Evolutionary conservation across 306 rosid species (phyloP).

Genomic region (Cucumis cinereus): DNA sequence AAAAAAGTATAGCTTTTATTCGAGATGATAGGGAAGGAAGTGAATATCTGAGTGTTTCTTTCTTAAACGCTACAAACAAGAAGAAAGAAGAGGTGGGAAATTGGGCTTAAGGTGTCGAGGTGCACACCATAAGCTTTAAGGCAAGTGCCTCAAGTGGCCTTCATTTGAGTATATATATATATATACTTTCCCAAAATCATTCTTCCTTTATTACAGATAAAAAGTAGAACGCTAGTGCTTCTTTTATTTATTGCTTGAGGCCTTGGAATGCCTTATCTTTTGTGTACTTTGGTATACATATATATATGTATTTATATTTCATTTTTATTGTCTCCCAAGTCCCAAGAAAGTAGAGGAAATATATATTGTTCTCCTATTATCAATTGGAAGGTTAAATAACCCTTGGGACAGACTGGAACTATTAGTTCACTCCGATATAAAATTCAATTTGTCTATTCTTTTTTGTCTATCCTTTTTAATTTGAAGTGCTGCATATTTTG

Average conservation of each 20-base stretch:
- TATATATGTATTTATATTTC: neutral
- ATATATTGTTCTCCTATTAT: neutral
- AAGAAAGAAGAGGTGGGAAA: too few relatives aligned
- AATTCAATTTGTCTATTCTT: neutral
- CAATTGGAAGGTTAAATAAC: neutral
- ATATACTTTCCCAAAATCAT: too few relatives aligned
- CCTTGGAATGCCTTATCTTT: neutral
- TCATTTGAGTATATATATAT: too few relatives aligned
- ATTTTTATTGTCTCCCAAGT: neutral
- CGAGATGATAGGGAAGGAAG: too few relatives aligned
- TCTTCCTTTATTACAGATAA: neutral
- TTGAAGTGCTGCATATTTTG: neutral
- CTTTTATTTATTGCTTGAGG: neutral
- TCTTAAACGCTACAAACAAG: too few relatives aligned
- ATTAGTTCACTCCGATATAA: neutral
- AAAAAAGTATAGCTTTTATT: too few relatives aligned
- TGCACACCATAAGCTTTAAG: too few relatives aligned
- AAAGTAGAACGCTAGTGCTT: neutral
- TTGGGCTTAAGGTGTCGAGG: too few relatives aligned
- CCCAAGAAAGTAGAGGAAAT: neutral
- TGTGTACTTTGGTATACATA: too few relatives aligned
- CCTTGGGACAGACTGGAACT: neutral
- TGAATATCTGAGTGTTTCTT: too few relatives aligned
- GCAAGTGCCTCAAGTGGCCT: too few relatives aligned
- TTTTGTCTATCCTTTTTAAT: neutral